Evolutionary conservation across 495 filamentous ascomycete species (phyloP).

Genomic region (Melanomma pulvis-pyrius): DNA sequence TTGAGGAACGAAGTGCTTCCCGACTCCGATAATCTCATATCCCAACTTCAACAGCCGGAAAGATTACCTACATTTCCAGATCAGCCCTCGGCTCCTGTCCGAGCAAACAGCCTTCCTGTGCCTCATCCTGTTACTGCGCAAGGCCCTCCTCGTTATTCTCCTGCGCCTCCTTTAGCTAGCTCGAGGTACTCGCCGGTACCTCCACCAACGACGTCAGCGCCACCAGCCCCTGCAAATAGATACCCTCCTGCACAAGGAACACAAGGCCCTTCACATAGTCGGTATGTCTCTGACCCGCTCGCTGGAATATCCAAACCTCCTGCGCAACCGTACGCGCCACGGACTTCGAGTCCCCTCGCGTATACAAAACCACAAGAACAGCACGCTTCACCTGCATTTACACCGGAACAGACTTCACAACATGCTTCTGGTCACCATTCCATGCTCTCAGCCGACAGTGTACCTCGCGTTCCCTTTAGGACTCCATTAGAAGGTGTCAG

Average conservation of each 20-base stretch:
- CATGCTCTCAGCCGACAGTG: constrained; percentile 24
- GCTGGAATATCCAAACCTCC: constrained; percentile 45
- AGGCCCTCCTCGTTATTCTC: constrained; percentile 36
- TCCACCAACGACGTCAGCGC: constrained; percentile 1
- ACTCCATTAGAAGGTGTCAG: constrained; percentile 30
- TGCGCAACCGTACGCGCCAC: constrained; percentile 72
- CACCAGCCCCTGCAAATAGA: constrained; percentile 17
- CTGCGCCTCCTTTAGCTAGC: constrained; percentile 30
- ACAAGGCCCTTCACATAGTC: constrained; percentile 42
- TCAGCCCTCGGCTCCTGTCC: constrained; percentile 50
- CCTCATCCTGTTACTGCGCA: constrained; percentile 30
- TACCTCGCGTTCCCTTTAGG: constrained; percentile 15
- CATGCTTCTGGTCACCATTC: constrained; percentile 35
- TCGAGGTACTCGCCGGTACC: constrained; percentile 21
- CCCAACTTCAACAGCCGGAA: constrained; percentile 60
- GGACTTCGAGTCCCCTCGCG: constrained; percentile 83
- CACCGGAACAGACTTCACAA: constrained; percentile 40
- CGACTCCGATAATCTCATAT: constrained; percentile 49
- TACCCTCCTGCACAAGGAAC: constrained; percentile 45
- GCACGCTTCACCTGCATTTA: constrained; percentile 18
- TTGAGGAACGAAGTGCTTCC: constrained; percentile 38
- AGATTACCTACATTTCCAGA: constrained; percentile 43
- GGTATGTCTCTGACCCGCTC: constrained; percentile 28
- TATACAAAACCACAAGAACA: constrained; percentile 53
- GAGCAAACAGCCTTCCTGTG: constrained; percentile 34